A percentile compares a stretch with the other conserved stretches of the same genome.
These are phyloP conservation scores for Penicillium daleae DNA, from an alignment of 495 filamentous ascomycete species.

Conservation along the genomic window DNA sequence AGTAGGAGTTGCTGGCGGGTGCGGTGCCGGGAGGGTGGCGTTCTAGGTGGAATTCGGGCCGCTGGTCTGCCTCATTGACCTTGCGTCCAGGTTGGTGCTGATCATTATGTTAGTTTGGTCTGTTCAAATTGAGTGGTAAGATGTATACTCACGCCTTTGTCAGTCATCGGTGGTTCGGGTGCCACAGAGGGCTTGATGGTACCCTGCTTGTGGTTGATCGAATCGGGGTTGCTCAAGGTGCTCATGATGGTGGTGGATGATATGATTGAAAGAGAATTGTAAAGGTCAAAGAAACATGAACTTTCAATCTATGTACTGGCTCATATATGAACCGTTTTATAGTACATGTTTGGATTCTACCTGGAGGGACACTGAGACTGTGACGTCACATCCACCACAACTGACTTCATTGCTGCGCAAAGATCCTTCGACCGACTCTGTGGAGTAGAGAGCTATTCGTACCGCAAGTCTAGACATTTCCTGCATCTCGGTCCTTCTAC, in stretches of 20 bases:
- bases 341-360: background rate
- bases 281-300: background rate
- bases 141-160: constrained; percentile 54
- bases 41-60: constrained; percentile 65
- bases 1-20: constrained; percentile 62
- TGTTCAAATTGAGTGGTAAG: background rate
- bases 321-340: background rate
- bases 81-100: constrained; percentile 70
- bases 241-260: constrained; percentile 51
- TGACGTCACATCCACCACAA: constrained; percentile 30
- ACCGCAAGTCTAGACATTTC: background rate
- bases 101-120: constrained; percentile 12
- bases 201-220: constrained; percentile 46
- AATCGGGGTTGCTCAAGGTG: constrained; percentile 53
- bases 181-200: constrained; percentile 42
- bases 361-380: background rate
- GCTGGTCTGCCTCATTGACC: constrained; percentile 59
- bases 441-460: background rate
- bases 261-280: background rate
- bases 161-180: constrained; percentile 55
- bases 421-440: background rate
- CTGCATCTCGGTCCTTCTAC: background rate
- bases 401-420: constrained; percentile 30
- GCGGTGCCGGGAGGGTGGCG: constrained; percentile 67
- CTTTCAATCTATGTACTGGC: background rate